A percentile compares a stretch with the other conserved stretches of the same genome.
phyloP scores from a whole-genome alignment of 2,329 filamentous ascomycete genomes.

The Aaosphaeria arxii region DNA sequence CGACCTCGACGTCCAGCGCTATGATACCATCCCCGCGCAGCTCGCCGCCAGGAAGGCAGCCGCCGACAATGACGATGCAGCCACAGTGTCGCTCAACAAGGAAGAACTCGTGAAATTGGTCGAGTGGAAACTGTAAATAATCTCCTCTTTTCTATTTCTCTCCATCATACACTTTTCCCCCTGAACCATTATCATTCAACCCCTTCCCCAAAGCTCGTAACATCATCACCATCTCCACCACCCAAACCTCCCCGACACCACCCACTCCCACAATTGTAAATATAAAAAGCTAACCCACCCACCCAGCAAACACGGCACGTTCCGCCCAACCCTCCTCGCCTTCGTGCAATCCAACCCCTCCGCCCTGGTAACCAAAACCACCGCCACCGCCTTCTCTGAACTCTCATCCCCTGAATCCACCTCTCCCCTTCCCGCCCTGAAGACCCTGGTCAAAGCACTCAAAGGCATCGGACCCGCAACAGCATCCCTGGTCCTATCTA shows the following conservation, averaged over 20 bases:
- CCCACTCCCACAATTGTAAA: neutral
- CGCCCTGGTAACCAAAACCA: neutral
- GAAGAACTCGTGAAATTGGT: slow-evolving; percentile 32
- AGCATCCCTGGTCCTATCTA: slow-evolving; percentile 68
- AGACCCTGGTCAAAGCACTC: slow-evolving; percentile 40
- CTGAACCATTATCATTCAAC: neutral
- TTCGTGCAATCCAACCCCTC: slow-evolving; percentile 58
- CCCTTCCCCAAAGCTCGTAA: neutral
- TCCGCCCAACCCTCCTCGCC: slow-evolving; percentile 44
- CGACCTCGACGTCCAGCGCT: slow-evolving; percentile 31
- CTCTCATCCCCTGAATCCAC: neutral
- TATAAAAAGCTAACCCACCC: too few relatives aligned
- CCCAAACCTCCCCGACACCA: neutral
- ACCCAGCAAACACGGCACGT: slow-evolving; percentile 50
- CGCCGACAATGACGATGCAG: slow-evolving; percentile 6
- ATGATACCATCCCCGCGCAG: slow-evolving; percentile 22
- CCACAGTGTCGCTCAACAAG: slow-evolving; percentile 16
- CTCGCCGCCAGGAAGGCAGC: slow-evolving; percentile 10
- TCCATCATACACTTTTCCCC: neutral
- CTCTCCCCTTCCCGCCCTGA: neutral
- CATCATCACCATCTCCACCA: neutral
- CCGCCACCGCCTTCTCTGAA: neutral
- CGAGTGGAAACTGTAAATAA: slow-evolving; percentile 38
- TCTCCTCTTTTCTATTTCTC: neutral
- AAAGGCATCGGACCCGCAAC: slow-evolving; percentile 77